These are phyloP conservation scores for Corylus heterophylla DNA, from an alignment of 306 rosid species.

Conservation along the genomic window DNA sequence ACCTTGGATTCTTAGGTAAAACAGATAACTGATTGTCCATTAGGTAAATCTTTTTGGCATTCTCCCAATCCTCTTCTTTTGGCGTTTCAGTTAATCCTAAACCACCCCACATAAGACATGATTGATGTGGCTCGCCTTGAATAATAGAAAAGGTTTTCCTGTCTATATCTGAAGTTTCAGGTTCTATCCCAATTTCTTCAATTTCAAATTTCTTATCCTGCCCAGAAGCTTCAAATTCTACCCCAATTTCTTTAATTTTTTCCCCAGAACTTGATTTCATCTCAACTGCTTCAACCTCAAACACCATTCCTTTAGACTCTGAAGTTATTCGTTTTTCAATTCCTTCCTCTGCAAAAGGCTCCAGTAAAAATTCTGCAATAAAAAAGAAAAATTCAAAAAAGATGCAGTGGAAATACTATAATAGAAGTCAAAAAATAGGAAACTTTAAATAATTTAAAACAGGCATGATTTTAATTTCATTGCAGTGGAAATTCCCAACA, in stretches of 20 bases:
- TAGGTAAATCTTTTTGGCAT: neutral
- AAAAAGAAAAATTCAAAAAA: neutral
- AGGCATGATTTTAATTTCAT: neutral
- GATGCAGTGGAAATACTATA: neutral
- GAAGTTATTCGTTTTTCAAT: neutral
- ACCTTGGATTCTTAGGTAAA: neutral
- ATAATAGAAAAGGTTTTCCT: neutral
- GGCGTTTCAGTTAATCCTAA: constrained; percentile 3
- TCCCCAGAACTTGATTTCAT: too few relatives aligned
- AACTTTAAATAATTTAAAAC: neutral
- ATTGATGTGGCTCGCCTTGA: neutral
- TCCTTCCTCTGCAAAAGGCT: neutral
- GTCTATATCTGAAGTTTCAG: neutral
- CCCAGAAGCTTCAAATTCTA: too few relatives aligned
- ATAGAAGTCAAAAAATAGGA: neutral
- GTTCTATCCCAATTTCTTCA: neutral
- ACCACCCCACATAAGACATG: neutral
- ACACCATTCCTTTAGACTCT: neutral
- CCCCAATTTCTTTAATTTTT: too few relatives aligned
- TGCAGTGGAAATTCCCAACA: neutral
- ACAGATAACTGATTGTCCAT: neutral
- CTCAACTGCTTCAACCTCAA: too few relatives aligned
- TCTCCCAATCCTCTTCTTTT: neutral
- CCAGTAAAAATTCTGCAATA: neutral
- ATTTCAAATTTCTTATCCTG: too few relatives aligned